These are phyloP conservation scores for Hericium erinaceus DNA, from an alignment of 768 basidiomycete genomes.

Conservation along the genomic window DNA sequence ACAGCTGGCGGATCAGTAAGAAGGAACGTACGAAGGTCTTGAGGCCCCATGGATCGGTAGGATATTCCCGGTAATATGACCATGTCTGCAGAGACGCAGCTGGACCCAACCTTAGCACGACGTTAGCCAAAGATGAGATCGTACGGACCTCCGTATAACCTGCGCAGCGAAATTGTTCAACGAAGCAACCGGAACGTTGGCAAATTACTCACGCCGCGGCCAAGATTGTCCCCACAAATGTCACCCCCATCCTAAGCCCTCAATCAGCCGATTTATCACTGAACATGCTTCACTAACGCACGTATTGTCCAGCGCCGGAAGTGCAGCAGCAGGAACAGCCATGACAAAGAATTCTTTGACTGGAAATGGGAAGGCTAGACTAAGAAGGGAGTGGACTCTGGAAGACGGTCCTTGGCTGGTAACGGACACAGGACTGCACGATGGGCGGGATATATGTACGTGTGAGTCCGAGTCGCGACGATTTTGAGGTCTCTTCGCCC, in stretches of 20 bases:
- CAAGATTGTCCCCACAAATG: background rate
- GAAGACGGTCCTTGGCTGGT: too few species aligned
- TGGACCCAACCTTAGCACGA: background rate
- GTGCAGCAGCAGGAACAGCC: background rate
- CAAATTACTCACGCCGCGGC: background rate
- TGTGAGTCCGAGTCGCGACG: too few species aligned
- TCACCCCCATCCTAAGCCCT: background rate
- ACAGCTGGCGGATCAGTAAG: background rate
- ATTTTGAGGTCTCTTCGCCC: too few species aligned
- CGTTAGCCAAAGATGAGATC: too few species aligned
- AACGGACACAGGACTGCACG: too few species aligned
- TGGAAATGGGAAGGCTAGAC: too few species aligned
- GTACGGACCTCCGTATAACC: constrained; percentile 13
- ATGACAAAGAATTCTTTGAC: background rate
- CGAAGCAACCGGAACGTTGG: background rate
- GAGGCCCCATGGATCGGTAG: background rate
- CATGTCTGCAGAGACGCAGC: constrained; percentile 1
- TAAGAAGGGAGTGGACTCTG: too few species aligned
- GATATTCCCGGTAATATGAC: constrained; percentile 3
- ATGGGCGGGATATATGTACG: too few species aligned
- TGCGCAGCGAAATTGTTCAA: background rate
- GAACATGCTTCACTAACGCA: background rate
- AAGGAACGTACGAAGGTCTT: constrained; percentile 1
- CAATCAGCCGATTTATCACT: background rate
- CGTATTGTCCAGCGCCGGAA: background rate